These are phyloP conservation scores for Chalciporus chontae DNA, from an alignment of 768 basidiomycete species.

Conservation along the genomic window DNA sequence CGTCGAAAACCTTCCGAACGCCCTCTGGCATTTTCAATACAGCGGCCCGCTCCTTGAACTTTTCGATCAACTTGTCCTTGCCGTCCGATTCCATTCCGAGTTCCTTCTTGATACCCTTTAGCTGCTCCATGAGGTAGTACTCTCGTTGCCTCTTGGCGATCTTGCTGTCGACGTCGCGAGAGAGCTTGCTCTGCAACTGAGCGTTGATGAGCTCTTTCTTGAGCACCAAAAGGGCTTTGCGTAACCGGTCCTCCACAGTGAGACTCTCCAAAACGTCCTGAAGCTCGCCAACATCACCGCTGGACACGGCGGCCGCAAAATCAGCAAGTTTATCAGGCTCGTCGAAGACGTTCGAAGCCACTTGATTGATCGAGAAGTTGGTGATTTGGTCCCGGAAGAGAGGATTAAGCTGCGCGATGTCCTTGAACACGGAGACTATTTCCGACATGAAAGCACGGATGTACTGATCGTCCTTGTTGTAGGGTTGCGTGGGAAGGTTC, in stretches of 20 bases:
- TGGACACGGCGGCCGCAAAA: slow-evolving; percentile 93
- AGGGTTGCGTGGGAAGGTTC: slow-evolving; percentile 77
- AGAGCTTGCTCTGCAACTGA: slow-evolving; percentile 89
- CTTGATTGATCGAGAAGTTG: slow-evolving; percentile 91
- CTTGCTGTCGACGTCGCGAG: slow-evolving; percentile 89
- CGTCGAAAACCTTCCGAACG: slow-evolving; percentile 93
- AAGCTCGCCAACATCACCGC: slow-evolving; percentile 87
- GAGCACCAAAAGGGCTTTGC: slow-evolving; percentile 85
- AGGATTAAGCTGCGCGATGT: slow-evolving; percentile 94
- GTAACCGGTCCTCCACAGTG: slow-evolving; percentile 81
- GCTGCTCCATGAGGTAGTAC: slow-evolving; percentile 95
- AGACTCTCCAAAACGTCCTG: slow-evolving; percentile 91
- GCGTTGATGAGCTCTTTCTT: slow-evolving; percentile 99
- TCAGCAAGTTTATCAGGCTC: slow-evolving; percentile 97
- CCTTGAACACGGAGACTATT: slow-evolving; percentile 96
- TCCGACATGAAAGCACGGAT: slow-evolving; percentile 95
- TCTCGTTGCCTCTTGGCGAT: slow-evolving; percentile 93
- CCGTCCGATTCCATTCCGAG: slow-evolving; percentile 93
- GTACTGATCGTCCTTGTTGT: slow-evolving; percentile 91
- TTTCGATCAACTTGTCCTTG: slow-evolving; percentile 91
- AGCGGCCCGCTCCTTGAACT: slow-evolving; percentile 84
- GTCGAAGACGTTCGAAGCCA: slow-evolving; percentile 91
- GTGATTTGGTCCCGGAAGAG: slow-evolving; percentile 98
- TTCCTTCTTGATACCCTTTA: slow-evolving; percentile 95
- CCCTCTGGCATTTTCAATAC: slow-evolving; percentile 83